Percentiles rank a stretch among this genome's conserved stretches.
Conservation (phyloP, 108 stramenopile genomes). For the Schizochytrium sp. region DNA sequence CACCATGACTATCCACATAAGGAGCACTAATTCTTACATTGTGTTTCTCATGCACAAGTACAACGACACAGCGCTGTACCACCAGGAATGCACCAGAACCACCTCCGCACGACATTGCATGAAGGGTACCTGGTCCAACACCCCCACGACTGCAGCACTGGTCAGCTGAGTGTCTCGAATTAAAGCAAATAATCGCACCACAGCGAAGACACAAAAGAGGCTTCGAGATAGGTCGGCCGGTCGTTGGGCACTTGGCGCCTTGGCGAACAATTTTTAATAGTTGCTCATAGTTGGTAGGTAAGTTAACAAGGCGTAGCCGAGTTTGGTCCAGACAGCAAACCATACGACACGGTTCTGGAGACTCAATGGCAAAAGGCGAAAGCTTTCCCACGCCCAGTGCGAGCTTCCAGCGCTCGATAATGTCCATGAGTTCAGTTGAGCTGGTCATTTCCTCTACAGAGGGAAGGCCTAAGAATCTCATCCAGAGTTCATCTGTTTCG, state of each 20-base stretch:
- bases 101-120: conserved; percentile 39
- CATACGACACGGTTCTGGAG: no score
- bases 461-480: conserved; percentile 15
- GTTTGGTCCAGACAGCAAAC: conserved; percentile 37
- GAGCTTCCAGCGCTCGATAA: conserved; percentile 15
- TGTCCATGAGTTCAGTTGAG: conserved; percentile 17
- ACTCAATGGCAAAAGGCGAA: no score
- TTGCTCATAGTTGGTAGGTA: conserved; percentile 51
- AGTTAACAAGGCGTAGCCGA: not conserved
- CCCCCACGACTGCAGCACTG: not conserved
- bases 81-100: conserved; percentile 10
- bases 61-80: conserved; percentile 18
- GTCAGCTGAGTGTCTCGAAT: not conserved
- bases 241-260: conserved; percentile 33
- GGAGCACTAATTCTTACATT: conserved; percentile 12
- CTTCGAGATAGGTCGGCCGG: not conserved
- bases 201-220: conserved; percentile 50
- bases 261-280: not conserved
- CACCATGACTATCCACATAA: conserved; percentile 51
- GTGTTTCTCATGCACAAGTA: not conserved
- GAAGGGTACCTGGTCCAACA: not conserved
- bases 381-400: not conserved
- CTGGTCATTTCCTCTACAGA: conserved; percentile 3
- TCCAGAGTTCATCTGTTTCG: conserved; percentile 31
- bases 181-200: not conserved